These are phyloP conservation scores for Kwoniella bestiolae DNA, from an alignment of 768 basidiomycete genomes.

Conservation along the genomic window DNA sequence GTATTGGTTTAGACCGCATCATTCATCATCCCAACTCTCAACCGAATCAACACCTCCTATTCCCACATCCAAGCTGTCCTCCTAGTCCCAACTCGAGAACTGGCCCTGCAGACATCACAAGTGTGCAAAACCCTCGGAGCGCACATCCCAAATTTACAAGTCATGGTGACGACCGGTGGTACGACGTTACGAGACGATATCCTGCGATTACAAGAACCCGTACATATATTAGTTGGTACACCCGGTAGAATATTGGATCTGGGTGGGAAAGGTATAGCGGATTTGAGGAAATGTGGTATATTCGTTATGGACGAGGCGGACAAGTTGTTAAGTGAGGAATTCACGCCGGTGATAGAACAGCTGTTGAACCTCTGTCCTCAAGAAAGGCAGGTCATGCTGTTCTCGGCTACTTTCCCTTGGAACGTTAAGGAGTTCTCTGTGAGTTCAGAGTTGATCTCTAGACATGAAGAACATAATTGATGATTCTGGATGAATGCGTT, in stretches of 20 bases:
- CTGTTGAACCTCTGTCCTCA: conserved; percentile 80
- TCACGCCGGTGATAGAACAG: conserved; percentile 98
- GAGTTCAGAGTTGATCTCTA: conserved; percentile 28
- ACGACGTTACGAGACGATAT: conserved; percentile 99
- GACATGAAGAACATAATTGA: conserved; percentile 20
- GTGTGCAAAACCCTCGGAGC: conserved; percentile 97
- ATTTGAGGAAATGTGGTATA: conserved; percentile 89
- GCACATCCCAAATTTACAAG: conserved; percentile 83
- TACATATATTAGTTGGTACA: conserved; percentile 96
- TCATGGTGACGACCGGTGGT: conserved; percentile 99
- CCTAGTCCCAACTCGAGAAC: conserved; percentile 97
- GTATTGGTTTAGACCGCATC: conserved; percentile 74
- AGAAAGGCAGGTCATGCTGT: conserved; percentile 95
- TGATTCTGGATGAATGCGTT: not conserved
- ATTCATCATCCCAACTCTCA: conserved; percentile 95
- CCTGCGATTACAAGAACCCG: conserved; percentile 80
- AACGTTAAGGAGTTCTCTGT: conserved; percentile 99
- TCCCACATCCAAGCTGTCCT: conserved; percentile 93
- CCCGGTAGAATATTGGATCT: conserved; percentile 95
- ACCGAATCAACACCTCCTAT: conserved; percentile 81
- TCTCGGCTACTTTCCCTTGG: conserved; percentile 98
- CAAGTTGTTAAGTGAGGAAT: conserved; percentile 95
- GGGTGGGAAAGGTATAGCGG: conserved; percentile 88
- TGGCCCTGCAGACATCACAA: conserved; percentile 97
- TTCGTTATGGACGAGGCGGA: conserved; percentile 99